Evolutionary conservation across 441 rosid species (phyloP).

Genomic region (Biscutella laevigata): DNA sequence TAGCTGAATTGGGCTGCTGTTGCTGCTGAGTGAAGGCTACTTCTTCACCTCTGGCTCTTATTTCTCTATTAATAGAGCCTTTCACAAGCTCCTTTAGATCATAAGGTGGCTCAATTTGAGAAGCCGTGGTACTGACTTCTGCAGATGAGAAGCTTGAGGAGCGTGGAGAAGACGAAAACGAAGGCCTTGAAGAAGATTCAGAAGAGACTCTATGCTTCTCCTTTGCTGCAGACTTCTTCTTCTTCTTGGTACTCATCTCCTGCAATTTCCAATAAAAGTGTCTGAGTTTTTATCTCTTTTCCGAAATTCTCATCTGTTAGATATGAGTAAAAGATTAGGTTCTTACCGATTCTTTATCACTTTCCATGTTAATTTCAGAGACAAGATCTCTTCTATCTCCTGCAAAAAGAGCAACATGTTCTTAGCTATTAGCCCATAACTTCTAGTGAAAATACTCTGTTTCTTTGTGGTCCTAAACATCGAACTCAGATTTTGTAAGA

Average conservation of each 20-base stretch:
- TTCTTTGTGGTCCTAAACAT: slow-evolving; percentile 15
- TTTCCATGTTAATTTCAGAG: slow-evolving; percentile 27
- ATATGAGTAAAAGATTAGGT: not conserved
- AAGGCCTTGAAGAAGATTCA: slow-evolving; percentile 66
- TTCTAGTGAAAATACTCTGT: slow-evolving; percentile 11
- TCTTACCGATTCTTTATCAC: slow-evolving; percentile 45
- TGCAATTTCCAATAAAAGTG: slow-evolving; percentile 34
- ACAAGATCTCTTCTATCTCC: slow-evolving; percentile 39
- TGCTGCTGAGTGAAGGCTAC: slow-evolving; percentile 1
- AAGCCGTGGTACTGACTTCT: slow-evolving; percentile 40
- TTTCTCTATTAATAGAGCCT: slow-evolving; percentile 58
- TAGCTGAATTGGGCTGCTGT: slow-evolving; percentile 37
- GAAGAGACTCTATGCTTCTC: slow-evolving; percentile 55
- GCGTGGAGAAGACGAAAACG: slow-evolving; percentile 65
- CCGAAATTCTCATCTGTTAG: not conserved
- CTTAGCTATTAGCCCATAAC: slow-evolving; percentile 10
- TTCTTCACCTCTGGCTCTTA: slow-evolving; percentile 23
- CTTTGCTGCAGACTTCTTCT: slow-evolving; percentile 32
- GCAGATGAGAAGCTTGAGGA: slow-evolving; percentile 64
- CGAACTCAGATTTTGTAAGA: slow-evolving; percentile 15
- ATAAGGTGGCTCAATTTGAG: slow-evolving; percentile 40
- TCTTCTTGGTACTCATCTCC: slow-evolving; percentile 35
- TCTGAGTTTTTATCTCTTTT: not conserved
- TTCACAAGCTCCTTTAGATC: slow-evolving; percentile 55
- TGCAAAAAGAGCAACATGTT: slow-evolving; percentile 19